Conservation (phyloP, 192 early-diverging fungal genomes). For the Podila verticillata region DNA sequence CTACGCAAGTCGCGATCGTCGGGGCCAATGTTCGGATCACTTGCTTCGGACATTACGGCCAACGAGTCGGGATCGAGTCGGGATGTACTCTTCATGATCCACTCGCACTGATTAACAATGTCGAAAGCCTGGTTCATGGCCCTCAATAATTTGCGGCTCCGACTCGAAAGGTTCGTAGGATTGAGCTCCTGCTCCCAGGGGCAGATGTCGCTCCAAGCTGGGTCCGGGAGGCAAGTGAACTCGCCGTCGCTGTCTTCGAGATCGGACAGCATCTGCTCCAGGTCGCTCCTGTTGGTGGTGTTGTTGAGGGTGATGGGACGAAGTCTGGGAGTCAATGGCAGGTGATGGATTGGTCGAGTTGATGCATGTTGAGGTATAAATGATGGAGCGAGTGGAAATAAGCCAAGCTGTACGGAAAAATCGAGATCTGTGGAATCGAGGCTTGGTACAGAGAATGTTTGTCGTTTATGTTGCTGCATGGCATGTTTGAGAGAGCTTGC, state of each 20-base stretch:
- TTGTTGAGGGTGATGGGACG: neutral
- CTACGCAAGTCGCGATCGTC: too few species aligned
- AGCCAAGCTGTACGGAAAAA: too few species aligned
- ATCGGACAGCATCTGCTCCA: neutral
- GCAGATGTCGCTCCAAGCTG: neutral
- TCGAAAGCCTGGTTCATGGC: neutral
- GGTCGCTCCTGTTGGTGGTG: neutral
- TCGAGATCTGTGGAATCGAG: too few species aligned
- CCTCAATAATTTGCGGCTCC: neutral
- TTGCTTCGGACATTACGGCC: neutral
- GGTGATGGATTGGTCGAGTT: neutral
- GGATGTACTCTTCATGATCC: neutral
- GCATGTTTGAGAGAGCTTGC: too few species aligned
- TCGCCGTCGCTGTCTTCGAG: neutral
- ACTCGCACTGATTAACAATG: neutral
- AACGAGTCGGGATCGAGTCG: neutral
- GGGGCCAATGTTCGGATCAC: neutral
- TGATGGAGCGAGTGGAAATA: too few species aligned
- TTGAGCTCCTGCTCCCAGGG: neutral
- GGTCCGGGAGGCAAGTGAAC: neutral
- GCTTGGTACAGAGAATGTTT: too few species aligned
- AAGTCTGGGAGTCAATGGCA: neutral
- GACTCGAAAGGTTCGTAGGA: neutral
- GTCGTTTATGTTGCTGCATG: too few species aligned
- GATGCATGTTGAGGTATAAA: too few species aligned